Base-by-base conservation (phyloP, 2,329 filamentous ascomycete species). In the Mycogone perniciosa region DNA sequence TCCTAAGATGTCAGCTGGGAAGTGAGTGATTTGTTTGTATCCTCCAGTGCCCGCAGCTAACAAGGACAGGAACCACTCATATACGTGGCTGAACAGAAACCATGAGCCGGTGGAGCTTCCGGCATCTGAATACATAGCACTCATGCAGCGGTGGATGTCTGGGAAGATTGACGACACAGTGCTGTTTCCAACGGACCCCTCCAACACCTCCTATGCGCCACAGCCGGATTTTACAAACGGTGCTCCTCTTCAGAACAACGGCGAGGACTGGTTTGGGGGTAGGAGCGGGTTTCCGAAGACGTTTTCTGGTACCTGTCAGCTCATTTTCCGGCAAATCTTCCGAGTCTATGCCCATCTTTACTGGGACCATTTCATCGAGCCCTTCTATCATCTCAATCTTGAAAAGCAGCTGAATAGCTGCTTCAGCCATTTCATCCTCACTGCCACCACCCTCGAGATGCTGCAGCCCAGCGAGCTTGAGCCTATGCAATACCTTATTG, bases 311-410 rank as follows among this genome's bases (percentile, higher is more conserved):
- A 89, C 95, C 59, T 90, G 90, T 74, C 89, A 91, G 74, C 83
- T 84, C 51, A 91, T 95, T 61, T 89, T 96, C 74, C 86, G 89
- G 60, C 91, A 95, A 71, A 96, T 96, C 84, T 96, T 96, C 76
- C 86, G 91, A 53, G 90, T 95, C 60, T 96, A 96, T 64, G 86
- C 92, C 42, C 91, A 96, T 70, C 82, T 97, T 53, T 97, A 96
- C 76, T 95, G 93, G 79, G 87, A 89, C 51, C 91, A 96, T 70
- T 97, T 87, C 69, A 72, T 84, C 57, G 84, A 88, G 59, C 85
- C 85, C 4, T 88, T 89, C 69, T 89, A 87, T 71, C 84, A 89
- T 65, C 76, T 90, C 55, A 87, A 84, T 69, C 72, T 85, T 8
- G 82, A 85, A 66, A 85, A 88, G 66, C 84, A 87, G 60, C 76